Evolutionary conservation across 306 rosid genomes (phyloP).

Genomic region (cucumber (Cucumis sativus)): DNA sequence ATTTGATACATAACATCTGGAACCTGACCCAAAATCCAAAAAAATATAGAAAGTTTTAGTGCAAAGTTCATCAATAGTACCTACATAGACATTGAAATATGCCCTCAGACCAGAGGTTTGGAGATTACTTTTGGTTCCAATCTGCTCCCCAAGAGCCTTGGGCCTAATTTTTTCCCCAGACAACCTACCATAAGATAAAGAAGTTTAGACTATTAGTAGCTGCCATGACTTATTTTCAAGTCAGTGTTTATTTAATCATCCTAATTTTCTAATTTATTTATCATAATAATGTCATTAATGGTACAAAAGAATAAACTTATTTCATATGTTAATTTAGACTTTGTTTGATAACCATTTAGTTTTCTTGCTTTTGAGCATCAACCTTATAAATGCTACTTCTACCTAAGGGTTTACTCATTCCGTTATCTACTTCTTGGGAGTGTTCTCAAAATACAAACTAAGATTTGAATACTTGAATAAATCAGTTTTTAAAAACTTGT

Average conservation of each 20-base stretch:
- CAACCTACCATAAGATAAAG: slow-evolving; percentile 46
- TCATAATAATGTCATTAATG: neutral
- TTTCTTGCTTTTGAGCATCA: no score
- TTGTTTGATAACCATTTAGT: no score
- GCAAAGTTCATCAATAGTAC: neutral
- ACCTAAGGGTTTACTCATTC: no score
- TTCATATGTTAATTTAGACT: neutral
- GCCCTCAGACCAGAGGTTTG: neutral
- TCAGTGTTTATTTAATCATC: neutral
- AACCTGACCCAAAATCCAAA: slow-evolving; percentile 37
- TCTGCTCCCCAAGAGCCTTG: slow-evolving; percentile 73
- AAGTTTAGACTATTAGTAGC: slow-evolving; percentile 11
- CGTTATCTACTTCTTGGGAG: no score
- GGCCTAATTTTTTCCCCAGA: slow-evolving; percentile 80
- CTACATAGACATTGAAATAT: neutral
- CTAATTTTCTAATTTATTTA: neutral
- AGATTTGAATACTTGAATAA: no score
- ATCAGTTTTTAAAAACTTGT: no score
- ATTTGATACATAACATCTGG: slow-evolving; percentile 85
- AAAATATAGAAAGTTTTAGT: neutral
- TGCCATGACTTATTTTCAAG: neutral
- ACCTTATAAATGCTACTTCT: no score
- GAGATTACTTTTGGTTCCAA: slow-evolving; percentile 55
- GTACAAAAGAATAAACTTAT: neutral
- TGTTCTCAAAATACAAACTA: no score